Percentiles rank a stretch among this genome's conserved stretches.
Conservation (phyloP, 2,329 filamentous ascomycete species). For the Penicillium janthinellum region DNA sequence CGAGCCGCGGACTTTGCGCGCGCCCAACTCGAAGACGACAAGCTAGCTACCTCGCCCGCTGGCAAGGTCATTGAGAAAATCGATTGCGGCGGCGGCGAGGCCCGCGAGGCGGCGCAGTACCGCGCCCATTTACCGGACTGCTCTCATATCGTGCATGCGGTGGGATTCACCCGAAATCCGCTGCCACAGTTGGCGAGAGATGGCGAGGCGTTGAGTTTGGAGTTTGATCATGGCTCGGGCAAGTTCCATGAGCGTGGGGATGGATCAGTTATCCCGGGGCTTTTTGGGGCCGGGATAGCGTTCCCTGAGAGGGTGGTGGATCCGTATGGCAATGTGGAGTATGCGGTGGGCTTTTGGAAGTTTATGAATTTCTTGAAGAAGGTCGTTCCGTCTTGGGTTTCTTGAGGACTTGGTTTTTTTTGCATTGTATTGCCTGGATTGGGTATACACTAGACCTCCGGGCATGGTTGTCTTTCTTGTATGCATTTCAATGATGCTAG, state of each 20-base stretch:
- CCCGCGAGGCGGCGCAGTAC: slow-evolving; percentile 49
- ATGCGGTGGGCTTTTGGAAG: slow-evolving; percentile 65
- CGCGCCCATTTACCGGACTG: slow-evolving; percentile 52
- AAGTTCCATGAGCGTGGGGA: slow-evolving; percentile 50
- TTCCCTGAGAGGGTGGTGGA: slow-evolving; percentile 64
- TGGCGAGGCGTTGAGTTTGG: slow-evolving; percentile 28
- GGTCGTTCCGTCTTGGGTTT: slow-evolving; percentile 55
- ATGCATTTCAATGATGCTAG: background rate
- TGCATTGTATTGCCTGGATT: background rate
- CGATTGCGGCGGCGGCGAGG: slow-evolving; percentile 43
- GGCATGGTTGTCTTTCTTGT: background rate
- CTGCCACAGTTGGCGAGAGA: slow-evolving; percentile 51
- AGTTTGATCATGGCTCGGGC: slow-evolving; percentile 42
- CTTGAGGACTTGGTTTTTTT: background rate
- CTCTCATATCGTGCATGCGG: slow-evolving; percentile 59
- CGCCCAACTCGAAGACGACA: slow-evolving; percentile 58
- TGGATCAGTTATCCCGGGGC: slow-evolving; percentile 49
- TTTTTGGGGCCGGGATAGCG: slow-evolving; percentile 65
- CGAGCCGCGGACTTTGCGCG: slow-evolving; percentile 62
- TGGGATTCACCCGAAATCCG: slow-evolving; percentile 58
- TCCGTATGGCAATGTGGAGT: slow-evolving; percentile 63
- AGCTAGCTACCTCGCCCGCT: slow-evolving; percentile 50
- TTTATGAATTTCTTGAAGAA: slow-evolving; percentile 65
- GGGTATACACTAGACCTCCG: background rate
- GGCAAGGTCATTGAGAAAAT: slow-evolving; percentile 52